phyloP scores from a whole-genome alignment of 805 yeast species.

The Candida multigemmis region DNA sequence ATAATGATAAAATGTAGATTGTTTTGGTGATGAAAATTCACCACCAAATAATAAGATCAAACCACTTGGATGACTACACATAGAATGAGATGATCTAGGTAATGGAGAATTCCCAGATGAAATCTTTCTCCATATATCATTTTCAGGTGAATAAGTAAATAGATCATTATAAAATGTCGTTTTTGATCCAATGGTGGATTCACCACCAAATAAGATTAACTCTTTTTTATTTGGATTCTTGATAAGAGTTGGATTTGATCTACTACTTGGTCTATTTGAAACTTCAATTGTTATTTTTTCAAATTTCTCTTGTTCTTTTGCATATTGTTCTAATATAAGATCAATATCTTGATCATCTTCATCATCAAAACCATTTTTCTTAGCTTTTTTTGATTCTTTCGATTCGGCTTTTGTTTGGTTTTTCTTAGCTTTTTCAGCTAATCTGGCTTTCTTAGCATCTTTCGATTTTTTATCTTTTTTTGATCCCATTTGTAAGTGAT shows the following conservation, averaged over 20 bases:
- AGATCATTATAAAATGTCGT: slow-evolving; percentile 79
- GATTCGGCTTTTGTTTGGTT: slow-evolving; percentile 62
- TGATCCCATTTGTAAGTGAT: slow-evolving; percentile 52
- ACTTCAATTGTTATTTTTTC: slow-evolving; percentile 59
- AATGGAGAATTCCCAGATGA: slow-evolving; percentile 82
- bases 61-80: slow-evolving; percentile 91
- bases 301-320: slow-evolving; percentile 71
- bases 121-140: slow-evolving; percentile 71
- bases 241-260: slow-evolving; percentile 70
- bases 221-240: slow-evolving; percentile 77
- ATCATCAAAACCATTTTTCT: slow-evolving; percentile 70
- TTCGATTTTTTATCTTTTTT: slow-evolving; percentile 80
- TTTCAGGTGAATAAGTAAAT: slow-evolving; percentile 62
- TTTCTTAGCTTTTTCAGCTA: slow-evolving; percentile 76
- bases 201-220: slow-evolving; percentile 86
- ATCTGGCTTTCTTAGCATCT: slow-evolving; percentile 84
- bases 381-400: slow-evolving; percentile 67
- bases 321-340: slow-evolving; percentile 66
- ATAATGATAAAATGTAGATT: slow-evolving; percentile 89
- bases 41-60: slow-evolving; percentile 86
- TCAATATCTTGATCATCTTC: slow-evolving; percentile 86
- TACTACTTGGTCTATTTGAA: slow-evolving; percentile 50
- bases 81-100: slow-evolving; percentile 89
- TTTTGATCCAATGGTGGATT: slow-evolving; percentile 39
- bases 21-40: slow-evolving; percentile 94